Percentiles rank a stretch among this genome's conserved stretches.
Evolutionary conservation across 768 basidiomycete genomes (phyloP).

Genomic region (Mycena latifolia): DNA sequence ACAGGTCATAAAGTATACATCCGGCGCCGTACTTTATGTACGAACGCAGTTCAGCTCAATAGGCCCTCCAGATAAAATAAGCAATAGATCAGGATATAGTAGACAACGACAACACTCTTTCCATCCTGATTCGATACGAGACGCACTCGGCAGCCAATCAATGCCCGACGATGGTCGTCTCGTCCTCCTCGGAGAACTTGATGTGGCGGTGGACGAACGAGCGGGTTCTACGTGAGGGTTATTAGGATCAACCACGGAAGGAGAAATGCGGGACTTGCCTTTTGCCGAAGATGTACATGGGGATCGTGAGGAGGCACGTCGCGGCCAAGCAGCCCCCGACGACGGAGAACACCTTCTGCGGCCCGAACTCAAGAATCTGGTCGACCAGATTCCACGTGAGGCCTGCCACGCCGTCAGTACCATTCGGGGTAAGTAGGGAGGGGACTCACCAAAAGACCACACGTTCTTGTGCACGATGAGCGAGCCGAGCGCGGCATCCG

Average conservation of each 20-base stretch:
- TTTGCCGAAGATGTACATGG: conserved; percentile 32
- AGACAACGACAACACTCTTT: too few species aligned
- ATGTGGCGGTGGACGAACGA: conserved; percentile 23
- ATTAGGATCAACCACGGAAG: not conserved
- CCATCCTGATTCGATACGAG: too few species aligned
- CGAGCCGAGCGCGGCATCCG: conserved; percentile 27
- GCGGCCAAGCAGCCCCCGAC: conserved; percentile 11
- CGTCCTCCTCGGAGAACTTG: conserved; percentile 29
- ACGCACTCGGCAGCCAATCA: too few species aligned
- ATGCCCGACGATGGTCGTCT: conserved; percentile 21
- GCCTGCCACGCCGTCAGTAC: not conserved
- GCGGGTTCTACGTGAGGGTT: not conserved
- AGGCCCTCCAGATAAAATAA: too few species aligned
- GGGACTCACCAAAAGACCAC: conserved; percentile 21
- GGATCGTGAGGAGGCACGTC: conserved; percentile 14
- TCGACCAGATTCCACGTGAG: conserved; percentile 29
- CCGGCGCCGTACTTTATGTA: too few species aligned
- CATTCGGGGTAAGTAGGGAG: not conserved
- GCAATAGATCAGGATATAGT: too few species aligned
- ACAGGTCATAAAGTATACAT: too few species aligned
- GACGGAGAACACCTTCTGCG: conserved; percentile 25
- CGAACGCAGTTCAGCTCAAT: too few species aligned
- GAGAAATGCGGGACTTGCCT: not conserved
- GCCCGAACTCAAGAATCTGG: conserved; percentile 21
- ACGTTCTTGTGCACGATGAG: conserved; percentile 31